Conservation (phyloP, 192 early-diverging fungal species). For the Gaertneriomyces semiglobifer region DNA sequence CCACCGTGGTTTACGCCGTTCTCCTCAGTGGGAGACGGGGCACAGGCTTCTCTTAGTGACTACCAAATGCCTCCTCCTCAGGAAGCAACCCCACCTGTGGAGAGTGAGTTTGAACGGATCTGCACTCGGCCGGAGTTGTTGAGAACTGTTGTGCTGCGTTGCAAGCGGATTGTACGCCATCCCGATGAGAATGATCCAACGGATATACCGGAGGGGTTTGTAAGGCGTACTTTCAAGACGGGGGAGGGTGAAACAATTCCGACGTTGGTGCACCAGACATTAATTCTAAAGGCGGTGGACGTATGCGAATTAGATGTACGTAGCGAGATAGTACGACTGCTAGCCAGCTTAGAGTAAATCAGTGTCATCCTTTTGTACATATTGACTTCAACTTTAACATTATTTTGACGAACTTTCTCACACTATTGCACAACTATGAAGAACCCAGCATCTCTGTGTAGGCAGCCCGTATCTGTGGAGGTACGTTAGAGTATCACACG, state of each 20-base stretch:
- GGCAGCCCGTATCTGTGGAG: too few species aligned
- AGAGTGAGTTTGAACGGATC: neutral
- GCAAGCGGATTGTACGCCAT: neutral
- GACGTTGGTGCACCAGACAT: constrained; percentile 7
- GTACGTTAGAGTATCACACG: too few species aligned
- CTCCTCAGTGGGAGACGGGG: neutral
- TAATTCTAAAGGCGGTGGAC: constrained; percentile 8
- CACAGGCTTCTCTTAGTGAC: neutral
- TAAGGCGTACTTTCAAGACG: constrained; percentile 20
- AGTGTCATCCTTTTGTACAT: too few species aligned
- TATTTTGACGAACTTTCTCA: too few species aligned
- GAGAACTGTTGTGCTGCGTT: constrained; percentile 2
- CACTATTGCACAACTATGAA: too few species aligned
- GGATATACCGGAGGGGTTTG: neutral
- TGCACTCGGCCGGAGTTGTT: constrained; percentile 5
- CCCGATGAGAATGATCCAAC: neutral
- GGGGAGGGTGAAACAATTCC: constrained; percentile 7
- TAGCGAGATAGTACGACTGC: constrained; percentile 11
- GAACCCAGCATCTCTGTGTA: too few species aligned
- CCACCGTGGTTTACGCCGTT: constrained; percentile 26
- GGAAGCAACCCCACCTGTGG: neutral
- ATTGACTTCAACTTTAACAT: too few species aligned
- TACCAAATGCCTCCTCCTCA: neutral
- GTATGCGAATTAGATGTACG: constrained; percentile 8
- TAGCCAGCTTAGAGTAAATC: constrained; percentile 1